Evolutionary conservation across 2,329 filamentous ascomycete genomes (phyloP), one percentile per base, ranked within the genome.

Genomic region (Biscogniauxia sp.): DNA sequence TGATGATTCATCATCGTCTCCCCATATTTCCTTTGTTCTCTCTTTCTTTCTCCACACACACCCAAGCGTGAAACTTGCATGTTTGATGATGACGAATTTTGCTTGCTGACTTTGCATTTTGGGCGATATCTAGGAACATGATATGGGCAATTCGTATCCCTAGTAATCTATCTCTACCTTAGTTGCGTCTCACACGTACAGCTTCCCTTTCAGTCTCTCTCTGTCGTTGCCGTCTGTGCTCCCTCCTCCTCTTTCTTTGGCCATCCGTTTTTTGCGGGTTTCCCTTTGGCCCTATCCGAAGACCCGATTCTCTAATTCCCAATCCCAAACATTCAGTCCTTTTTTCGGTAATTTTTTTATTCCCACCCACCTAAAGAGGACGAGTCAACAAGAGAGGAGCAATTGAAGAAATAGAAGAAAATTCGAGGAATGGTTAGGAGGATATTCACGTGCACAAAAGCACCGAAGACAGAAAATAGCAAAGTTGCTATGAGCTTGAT

Each of bases 111-210:
- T 49, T 56, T 20, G 51, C 55, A 54, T 32, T 32, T 32, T 32
- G 7, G 28, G 28, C n/a, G 6, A 32, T 32, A 32, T 64, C 55
- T 61, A 88, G 86, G 86, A 89, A 74, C 87, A 89, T 70, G 84
- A 88, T 68, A 79, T 88, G 75, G 87, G 87, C 53, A 89, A 89
- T 59, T 85, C 82, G 28, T 84, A 82, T 72, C 75, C 78, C 60
- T 82, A 65, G 77, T 11, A 6, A 28, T 9, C 50, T 51, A 45
- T 45, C 37, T 45, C 28, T 32, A 32, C 9, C 11, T 32, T 32
- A 32, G 28, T 32, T 32, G 13, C 17, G 37, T 45, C 37, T 7
- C 37, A 45, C 37, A 45, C 2, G 32, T 23, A 32, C 54, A 23
- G 15, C 54, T 37, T 45, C 41, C 54, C 25, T 19, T 32, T 32